Evolutionary conservation across 148 eudicot genomes (phyloP).

Genomic region (Diospyros kaki): DNA sequence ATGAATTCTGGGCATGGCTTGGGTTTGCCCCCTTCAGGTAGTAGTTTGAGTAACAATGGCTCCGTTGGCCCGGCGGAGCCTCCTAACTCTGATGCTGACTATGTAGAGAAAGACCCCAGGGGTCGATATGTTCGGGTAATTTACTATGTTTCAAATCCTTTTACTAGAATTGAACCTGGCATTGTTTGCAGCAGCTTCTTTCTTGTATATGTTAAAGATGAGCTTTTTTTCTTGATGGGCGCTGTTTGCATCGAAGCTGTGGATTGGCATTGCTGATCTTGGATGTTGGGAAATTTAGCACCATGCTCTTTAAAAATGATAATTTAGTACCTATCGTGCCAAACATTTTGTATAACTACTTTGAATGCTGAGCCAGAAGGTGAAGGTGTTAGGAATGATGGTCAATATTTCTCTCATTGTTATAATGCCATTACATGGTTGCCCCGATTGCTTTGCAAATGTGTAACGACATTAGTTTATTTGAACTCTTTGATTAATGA

Average conservation of each 20-base stretch:
- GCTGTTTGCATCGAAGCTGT: neutral
- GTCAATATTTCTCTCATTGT: no score
- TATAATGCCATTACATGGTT: neutral
- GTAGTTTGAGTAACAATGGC: neutral
- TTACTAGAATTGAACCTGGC: neutral
- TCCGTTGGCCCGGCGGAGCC: slow-evolving; percentile 12
- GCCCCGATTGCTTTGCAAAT: neutral
- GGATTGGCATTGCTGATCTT: neutral
- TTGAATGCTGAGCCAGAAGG: no score
- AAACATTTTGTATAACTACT: no score
- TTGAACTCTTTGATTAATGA: neutral
- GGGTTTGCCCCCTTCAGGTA: neutral
- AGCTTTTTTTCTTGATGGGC: neutral
- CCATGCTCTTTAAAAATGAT: neutral
- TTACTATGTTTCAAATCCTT: neutral
- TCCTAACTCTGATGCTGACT: slow-evolving; percentile 32
- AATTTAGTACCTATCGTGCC: no score
- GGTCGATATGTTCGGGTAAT: slow-evolving; percentile 86
- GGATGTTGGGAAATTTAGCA: neutral
- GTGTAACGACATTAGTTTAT: neutral
- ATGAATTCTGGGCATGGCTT: slow-evolving; percentile 19
- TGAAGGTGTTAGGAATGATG: no score
- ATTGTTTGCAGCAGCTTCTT: neutral
- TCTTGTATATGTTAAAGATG: neutral
- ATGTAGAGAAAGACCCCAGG: slow-evolving; percentile 56